Evolutionary conservation across 2,329 filamentous ascomycete genomes (phyloP).

Genomic region (Diaporthe caulivora): DNA sequence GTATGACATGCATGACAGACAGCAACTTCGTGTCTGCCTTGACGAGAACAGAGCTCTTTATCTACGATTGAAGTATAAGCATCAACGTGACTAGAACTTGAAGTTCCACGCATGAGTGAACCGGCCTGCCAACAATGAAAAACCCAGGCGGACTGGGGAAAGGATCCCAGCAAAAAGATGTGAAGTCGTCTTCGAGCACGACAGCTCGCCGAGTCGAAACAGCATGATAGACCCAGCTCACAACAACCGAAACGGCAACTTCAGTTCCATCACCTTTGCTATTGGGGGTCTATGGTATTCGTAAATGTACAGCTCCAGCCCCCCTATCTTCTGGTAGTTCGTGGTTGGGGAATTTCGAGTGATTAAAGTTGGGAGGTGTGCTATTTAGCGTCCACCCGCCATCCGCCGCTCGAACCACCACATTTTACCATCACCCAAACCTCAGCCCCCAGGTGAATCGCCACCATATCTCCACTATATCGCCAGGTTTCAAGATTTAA

Average conservation of each 20-base stretch:
- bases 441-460: too few relatives aligned
- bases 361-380: neutral
- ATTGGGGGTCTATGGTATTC: conserved; percentile 26
- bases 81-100: too few relatives aligned
- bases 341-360: neutral
- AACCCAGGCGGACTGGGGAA: neutral
- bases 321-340: neutral
- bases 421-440: neutral
- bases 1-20: neutral
- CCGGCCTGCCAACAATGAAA: neutral
- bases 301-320: conserved; percentile 14
- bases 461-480: neutral
- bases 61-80: conserved; percentile 1
- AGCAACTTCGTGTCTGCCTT: conserved; percentile 3
- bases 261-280: neutral
- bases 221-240: neutral
- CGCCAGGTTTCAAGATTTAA: neutral
- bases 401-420: neutral
- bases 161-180: neutral
- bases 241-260: too few relatives aligned
- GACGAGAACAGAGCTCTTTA: neutral
- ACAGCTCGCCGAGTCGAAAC: neutral
- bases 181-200: neutral
- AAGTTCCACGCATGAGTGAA: too few relatives aligned
- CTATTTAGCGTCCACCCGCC: neutral